Evolutionary conservation across 805 yeast species (phyloP), one percentile per base, ranked within the genome.

Genomic region (Yarrowia sp.): DNA sequence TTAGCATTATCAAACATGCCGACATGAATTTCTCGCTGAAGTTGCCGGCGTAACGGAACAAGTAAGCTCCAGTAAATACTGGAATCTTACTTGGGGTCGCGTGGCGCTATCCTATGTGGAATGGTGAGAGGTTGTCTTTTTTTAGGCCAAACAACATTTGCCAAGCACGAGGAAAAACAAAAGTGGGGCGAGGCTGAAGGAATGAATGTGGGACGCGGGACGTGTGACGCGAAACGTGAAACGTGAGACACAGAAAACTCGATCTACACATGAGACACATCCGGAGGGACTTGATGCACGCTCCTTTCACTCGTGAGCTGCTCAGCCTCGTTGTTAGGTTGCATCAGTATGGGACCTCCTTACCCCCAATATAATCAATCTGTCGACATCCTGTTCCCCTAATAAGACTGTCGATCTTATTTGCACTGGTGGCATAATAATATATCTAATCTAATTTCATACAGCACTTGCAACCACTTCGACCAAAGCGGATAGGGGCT

Each of bases 21-120:
- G 63, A 58, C 63, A 58, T 58, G 51, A 58, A 43, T 21, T 58
- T 58, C 32, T 30, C 38, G 11, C 49, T 58, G 22, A 58, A 58
- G 32, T 22, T 58, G 36, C 49, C 46, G 26, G 62, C 62, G 28
- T 56, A 33, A 35, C 40, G 33, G 35, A 24, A 19, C n/a, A 12
- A 22, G 17, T 7, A 14, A 22, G 17, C 16, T 11, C 49, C 24
- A 44, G 49, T 44, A 44, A 44, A 44, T 32, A 44, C 19, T 22
- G 28, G 48, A 43, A 43, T 22, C 48, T 21, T 21, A 44, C 49
- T 44, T 24, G 32, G n/a, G n/a, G 32, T 28, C 54, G 54, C 54
- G 54, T 30, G 54, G 54, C 54, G 54, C 54, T 48, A 48, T 17
- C 17, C 22, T 17, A 12, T 12, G 38, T 48, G 54, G 54, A 48